These are phyloP conservation scores for Neurospora crassa DNA, from an alignment of 2,329 filamentous ascomycete species.

Conservation along the genomic window DNA sequence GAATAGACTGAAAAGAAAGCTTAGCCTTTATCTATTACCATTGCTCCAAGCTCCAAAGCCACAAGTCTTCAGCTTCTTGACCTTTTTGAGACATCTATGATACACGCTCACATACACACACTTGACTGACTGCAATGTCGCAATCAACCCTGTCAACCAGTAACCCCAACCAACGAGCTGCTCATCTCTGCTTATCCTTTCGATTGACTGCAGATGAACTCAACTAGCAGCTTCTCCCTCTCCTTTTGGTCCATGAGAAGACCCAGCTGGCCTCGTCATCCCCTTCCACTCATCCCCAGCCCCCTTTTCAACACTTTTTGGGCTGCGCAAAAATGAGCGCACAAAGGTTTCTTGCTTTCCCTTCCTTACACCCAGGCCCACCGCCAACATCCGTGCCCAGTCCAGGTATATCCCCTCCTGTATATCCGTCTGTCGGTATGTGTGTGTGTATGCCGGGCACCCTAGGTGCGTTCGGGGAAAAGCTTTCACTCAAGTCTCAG, in stretches of 20 bases:
- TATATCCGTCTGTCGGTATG: not conserved
- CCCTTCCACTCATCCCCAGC: not conserved
- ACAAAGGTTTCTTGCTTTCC: not conserved
- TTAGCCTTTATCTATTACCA: not conserved
- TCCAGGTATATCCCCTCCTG: not conserved
- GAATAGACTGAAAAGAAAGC: not conserved
- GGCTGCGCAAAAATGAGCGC: not conserved
- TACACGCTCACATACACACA: not conserved
- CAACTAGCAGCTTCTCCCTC: not conserved
- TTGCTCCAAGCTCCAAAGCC: not conserved
- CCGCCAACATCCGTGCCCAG: not conserved
- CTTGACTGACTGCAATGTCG: not conserved
- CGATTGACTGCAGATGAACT: not conserved
- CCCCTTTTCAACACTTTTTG: not conserved
- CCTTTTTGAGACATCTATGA: not conserved
- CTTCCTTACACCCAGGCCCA: not conserved
- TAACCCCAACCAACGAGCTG: not conserved
- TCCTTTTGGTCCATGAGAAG: not conserved
- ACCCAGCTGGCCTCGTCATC: not conserved
- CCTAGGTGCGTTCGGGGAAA: not conserved
- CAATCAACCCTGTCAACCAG: not conserved
- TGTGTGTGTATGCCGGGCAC: not conserved
- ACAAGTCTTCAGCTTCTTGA: not conserved
- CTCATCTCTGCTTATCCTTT: not conserved
- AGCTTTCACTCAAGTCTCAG: too few relatives aligned